phyloP scores from a whole-genome alignment of 1,139 yeast genomes.

The Suhomyces ambrosiae region DNA sequence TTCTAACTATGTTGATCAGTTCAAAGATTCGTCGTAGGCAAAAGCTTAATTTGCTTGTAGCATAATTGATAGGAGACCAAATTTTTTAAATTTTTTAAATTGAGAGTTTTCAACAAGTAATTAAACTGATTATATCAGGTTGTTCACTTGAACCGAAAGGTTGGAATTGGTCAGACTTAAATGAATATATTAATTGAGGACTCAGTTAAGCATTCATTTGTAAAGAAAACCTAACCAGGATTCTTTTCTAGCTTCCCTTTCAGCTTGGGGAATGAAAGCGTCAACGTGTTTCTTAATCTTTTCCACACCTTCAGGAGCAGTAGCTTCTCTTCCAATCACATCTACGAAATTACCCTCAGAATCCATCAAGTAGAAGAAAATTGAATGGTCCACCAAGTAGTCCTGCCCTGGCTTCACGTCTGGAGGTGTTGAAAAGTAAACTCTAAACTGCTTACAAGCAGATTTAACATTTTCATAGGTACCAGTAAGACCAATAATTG shows the following conservation, averaged over 20 bases:
- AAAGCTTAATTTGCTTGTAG: too few relatives aligned
- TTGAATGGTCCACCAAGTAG: slow-evolving; percentile 93
- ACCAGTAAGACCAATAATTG: slow-evolving; percentile 89
- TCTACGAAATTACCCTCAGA: slow-evolving; percentile 95
- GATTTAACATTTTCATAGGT: slow-evolving; percentile 80
- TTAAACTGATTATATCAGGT: too few relatives aligned
- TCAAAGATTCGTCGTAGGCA: too few relatives aligned
- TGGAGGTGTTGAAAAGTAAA: slow-evolving; percentile 94
- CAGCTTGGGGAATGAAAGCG: slow-evolving; percentile 71
- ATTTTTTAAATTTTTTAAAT: too few relatives aligned
- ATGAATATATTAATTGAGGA: not conserved
- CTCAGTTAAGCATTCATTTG: slow-evolving; percentile 32
- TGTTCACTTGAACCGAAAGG: too few relatives aligned
- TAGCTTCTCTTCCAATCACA: slow-evolving; percentile 89
- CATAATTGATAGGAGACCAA: too few relatives aligned
- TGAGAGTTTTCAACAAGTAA: too few relatives aligned
- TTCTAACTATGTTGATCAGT: not conserved
- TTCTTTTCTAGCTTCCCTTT: slow-evolving; percentile 59
- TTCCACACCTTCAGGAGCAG: slow-evolving; percentile 74
- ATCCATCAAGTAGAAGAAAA: slow-evolving; percentile 94
- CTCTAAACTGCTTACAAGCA: slow-evolving; percentile 85
- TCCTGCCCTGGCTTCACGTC: slow-evolving; percentile 94
- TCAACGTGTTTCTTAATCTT: slow-evolving; percentile 76
- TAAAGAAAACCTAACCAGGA: slow-evolving; percentile 60
- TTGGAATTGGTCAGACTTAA: too few relatives aligned